Conservation (phyloP, 164 flowering plant species). For the Brasenia schreberi region DNA sequence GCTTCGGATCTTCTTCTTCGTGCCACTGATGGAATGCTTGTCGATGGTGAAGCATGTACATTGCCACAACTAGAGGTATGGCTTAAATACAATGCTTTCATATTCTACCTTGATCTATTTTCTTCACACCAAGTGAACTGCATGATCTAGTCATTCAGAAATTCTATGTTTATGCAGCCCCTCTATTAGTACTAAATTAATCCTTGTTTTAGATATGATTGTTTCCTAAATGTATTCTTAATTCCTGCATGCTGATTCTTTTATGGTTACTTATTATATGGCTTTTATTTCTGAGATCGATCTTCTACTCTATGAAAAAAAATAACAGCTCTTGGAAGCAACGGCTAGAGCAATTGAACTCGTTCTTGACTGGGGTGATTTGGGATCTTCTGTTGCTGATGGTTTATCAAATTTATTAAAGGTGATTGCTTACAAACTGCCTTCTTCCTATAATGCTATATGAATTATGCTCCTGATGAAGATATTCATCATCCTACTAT, state of each 20-base stretch:
- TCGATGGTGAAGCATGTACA: slow-evolving; percentile 89
- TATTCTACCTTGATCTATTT: neutral
- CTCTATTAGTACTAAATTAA: neutral
- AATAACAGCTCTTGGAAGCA: slow-evolving; percentile 76
- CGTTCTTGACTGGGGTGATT: slow-evolving; percentile 72
- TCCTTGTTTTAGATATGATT: too few relatives aligned
- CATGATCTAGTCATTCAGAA: neutral
- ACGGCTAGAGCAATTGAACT: slow-evolving; percentile 82
- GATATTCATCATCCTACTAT: neutral
- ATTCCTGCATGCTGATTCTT: neutral
- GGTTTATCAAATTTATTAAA: slow-evolving; percentile 77
- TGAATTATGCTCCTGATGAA: neutral
- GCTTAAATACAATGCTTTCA: neutral
- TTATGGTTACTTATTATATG: neutral
- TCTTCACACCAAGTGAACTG: neutral
- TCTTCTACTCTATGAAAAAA: slow-evolving; percentile 5
- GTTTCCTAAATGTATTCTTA: neutral
- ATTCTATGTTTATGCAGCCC: neutral
- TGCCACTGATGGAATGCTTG: slow-evolving; percentile 95
- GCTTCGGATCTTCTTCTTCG: slow-evolving; percentile 88
- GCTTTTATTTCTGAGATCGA: slow-evolving; percentile 8
- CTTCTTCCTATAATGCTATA: neutral
- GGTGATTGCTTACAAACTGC: slow-evolving; percentile 25
- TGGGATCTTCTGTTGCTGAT: slow-evolving; percentile 61
- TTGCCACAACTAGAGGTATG: slow-evolving; percentile 90